Evolutionary conservation across 495 filamentous ascomycete genomes (phyloP).

Genomic region (Platismatia glauca): DNA sequence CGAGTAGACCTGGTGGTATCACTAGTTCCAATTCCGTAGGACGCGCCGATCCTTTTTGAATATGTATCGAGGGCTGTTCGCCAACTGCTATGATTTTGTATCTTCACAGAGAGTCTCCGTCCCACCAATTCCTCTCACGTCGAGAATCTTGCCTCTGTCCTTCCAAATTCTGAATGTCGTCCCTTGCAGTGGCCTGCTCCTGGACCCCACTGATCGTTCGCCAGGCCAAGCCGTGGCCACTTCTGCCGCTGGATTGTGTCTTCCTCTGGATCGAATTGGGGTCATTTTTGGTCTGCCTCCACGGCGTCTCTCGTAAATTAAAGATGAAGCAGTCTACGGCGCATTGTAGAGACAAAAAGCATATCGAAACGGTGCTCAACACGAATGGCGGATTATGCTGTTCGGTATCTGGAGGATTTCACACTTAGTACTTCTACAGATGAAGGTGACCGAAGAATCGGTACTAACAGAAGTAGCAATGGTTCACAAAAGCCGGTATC

Average conservation of each 20-base stretch:
- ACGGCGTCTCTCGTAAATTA: constrained; percentile 55
- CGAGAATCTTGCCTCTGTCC: background rate
- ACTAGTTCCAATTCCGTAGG: too few species aligned
- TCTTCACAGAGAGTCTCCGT: constrained; percentile 1
- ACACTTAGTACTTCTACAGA: background rate
- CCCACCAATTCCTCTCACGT: constrained; percentile 1
- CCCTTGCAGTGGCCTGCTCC: background rate
- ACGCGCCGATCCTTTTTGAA: too few species aligned
- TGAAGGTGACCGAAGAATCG: background rate
- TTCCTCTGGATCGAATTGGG: background rate
- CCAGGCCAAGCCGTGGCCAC: background rate
- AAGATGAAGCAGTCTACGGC: constrained; percentile 61
- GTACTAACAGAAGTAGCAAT: constrained; percentile 43
- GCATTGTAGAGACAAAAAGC: constrained; percentile 51
- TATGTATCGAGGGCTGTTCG: background rate
- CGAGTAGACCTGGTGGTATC: too few species aligned
- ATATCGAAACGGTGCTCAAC: constrained; percentile 45
- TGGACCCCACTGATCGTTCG: background rate
- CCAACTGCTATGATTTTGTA: background rate
- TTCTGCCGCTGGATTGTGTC: background rate
- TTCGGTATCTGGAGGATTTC: constrained; percentile 29
- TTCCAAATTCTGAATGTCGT: background rate
- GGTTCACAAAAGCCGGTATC: constrained; percentile 58
- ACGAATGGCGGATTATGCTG: constrained; percentile 42
- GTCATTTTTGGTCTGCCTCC: constrained; percentile 45